A percentile compares a stretch with the other conserved stretches of the same genome.
Conservation (phyloP, 495 filamentous ascomycete genomes). For the Lasiosphaeria ovina region DNA sequence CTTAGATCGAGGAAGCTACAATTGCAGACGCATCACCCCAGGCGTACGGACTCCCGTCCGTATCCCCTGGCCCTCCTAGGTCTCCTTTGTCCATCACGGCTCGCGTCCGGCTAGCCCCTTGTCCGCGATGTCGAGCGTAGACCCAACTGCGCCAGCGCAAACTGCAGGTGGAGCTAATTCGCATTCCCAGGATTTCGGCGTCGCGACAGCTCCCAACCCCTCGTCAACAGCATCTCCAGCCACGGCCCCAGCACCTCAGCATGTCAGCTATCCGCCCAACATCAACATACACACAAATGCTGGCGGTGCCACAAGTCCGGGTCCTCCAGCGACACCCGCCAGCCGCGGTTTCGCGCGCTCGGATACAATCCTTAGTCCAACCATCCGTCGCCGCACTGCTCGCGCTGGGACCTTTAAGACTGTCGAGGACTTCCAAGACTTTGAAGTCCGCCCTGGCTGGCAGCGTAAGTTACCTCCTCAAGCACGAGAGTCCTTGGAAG, state of each 20-base stretch:
- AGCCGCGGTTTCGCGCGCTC: background rate
- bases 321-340: background rate
- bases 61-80: no score
- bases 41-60: no score
- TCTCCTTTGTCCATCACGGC: no score
- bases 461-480: constrained; percentile 26
- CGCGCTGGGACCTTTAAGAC: constrained; percentile 40
- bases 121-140: no score
- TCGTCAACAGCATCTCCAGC: background rate
- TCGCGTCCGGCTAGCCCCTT: no score
- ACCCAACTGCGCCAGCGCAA: background rate
- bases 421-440: constrained; percentile 46
- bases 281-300: constrained; percentile 1
- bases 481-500: no score
- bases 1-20: no score
- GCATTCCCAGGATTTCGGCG: background rate
- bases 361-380: background rate
- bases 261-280: constrained; percentile 4
- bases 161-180: background rate
- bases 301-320: background rate
- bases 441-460: constrained; percentile 40
- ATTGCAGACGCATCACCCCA: no score
- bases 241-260: background rate
- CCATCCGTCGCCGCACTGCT: constrained; percentile 31
- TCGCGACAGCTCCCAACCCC: background rate